These are phyloP conservation scores for Trichosporon coremiiforme DNA, from an alignment of 1,284 basidiomycete genomes.

Conservation along the genomic window DNA sequence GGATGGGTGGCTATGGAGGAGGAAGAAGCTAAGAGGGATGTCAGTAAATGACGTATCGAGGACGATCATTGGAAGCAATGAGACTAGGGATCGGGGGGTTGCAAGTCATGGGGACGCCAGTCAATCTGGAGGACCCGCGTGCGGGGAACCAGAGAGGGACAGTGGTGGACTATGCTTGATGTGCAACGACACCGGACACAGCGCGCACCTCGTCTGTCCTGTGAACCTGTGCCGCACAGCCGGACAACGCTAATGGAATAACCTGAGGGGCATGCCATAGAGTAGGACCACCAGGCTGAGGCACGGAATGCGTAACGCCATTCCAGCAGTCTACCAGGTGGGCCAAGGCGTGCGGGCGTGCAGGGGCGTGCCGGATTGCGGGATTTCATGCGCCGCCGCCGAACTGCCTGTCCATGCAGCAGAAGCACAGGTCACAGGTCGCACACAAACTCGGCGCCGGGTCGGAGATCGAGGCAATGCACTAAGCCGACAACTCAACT, in stretches of 20 bases:
- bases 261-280: not conserved
- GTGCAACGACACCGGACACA: not conserved
- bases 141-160: not conserved
- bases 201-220: not conserved
- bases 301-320: constrained; percentile 11
- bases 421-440: not conserved
- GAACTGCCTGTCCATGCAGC: not conserved
- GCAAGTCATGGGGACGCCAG: constrained; percentile 9
- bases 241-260: not conserved
- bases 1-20: not conserved
- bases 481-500: constrained; percentile 1
- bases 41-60: constrained; percentile 12
- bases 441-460: not conserved
- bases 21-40: not conserved
- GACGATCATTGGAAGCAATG: constrained; percentile 5
- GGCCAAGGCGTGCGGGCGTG: not conserved
- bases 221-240: not conserved
- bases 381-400: not conserved
- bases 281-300: not conserved
- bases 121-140: not conserved
- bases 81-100: not conserved
- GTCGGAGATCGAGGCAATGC: constrained; percentile 6
- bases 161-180: not conserved
- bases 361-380: not conserved
- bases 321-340: not conserved